A percentile compares a stretch with the other conserved stretches of the same genome.
Evolutionary conservation across 2,329 filamentous ascomycete genomes (phyloP).

Genomic region (Paraconiothyrium sp.): DNA sequence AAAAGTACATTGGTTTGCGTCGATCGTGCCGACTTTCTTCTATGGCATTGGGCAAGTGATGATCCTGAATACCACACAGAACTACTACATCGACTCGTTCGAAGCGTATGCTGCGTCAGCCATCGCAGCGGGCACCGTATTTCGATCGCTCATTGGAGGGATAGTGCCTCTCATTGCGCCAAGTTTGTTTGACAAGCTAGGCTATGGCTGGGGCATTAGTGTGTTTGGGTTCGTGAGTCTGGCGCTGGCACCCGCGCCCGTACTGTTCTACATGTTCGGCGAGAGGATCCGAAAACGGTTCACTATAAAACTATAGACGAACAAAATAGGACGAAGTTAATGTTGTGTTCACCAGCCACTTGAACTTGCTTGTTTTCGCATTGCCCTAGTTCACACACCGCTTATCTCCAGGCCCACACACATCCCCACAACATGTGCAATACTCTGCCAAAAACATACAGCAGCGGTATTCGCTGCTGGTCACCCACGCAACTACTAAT

Average conservation of each 20-base stretch:
- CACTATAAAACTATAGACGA: constrained; percentile 26
- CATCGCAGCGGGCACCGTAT: constrained; percentile 61
- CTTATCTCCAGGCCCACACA: not conserved
- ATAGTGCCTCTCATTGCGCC: constrained; percentile 59
- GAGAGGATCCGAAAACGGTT: constrained; percentile 57
- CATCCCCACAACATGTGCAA: not conserved
- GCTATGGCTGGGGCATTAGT: constrained; percentile 62
- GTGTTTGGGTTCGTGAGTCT: constrained; percentile 58
- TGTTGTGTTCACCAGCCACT: not conserved
- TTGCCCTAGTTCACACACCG: not conserved
- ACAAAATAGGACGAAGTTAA: not conserved
- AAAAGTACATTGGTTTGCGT: constrained; percentile 53
- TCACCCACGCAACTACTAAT: too few species aligned
- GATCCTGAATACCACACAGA: constrained; percentile 63
- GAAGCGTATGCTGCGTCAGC: constrained; percentile 61
- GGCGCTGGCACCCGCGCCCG: constrained; percentile 58
- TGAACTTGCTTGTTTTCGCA: not conserved
- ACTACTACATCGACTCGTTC: constrained; percentile 64
- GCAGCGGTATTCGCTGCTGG: too few species aligned
- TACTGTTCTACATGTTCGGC: constrained; percentile 61
- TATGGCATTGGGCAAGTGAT: constrained; percentile 64
- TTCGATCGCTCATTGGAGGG: constrained; percentile 58
- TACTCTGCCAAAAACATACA: too few species aligned
- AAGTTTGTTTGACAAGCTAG: constrained; percentile 54
- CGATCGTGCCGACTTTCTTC: constrained; percentile 56